Base-by-base conservation (phyloP, 2,329 filamentous ascomycete genomes). In the Aspergillus japonicus region DNA sequence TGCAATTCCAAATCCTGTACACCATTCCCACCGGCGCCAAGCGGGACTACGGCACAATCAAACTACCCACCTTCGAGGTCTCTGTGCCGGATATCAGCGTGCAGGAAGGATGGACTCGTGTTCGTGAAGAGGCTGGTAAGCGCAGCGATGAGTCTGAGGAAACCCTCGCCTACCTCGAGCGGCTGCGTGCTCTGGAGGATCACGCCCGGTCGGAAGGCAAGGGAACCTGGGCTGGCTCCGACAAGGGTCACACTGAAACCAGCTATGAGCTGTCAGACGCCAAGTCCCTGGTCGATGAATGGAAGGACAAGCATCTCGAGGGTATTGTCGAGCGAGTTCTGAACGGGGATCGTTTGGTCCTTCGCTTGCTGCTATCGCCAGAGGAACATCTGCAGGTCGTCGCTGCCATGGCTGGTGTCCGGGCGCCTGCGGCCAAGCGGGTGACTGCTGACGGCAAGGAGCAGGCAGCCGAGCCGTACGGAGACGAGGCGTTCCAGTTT, bases 71-170 rank as follows among this genome's bases (percentile, higher is more conserved):
- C 29, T 76, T 74, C 47, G 89, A 91, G 69, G 92, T 92, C 53
- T 86, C 86, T 58, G 78, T 99, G 54, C 93, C 95, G 19, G 92
- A 98, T 64, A 86, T 90, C 63, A 84, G 90, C 59, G 87, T 98
- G 64, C 88, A 91, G 72, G 91, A 92, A 69, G 95, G 95, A 66
- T 97, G 93, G 92, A 81, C 92, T 64, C 96, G 95, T 79, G 85
- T 99, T 61, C 88, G 95, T 64, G 95, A 99, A 70, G 95, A 99
- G 76, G 93, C 94, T 60, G 93, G 92, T 62, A 89, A 89, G 66
- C 75, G 76, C 14, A 95, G 94, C 73, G 93, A 97, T 66, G 92
- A 97, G 60, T 87, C 88, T 2, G 90, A 95, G 59, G 89, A 92
- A 54, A 83, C 89, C 8, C 72, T 80, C 31, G 81, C 87, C 64